Base-by-base conservation (phyloP, 345 rosid species). In the Citrus hindsii region DNA sequence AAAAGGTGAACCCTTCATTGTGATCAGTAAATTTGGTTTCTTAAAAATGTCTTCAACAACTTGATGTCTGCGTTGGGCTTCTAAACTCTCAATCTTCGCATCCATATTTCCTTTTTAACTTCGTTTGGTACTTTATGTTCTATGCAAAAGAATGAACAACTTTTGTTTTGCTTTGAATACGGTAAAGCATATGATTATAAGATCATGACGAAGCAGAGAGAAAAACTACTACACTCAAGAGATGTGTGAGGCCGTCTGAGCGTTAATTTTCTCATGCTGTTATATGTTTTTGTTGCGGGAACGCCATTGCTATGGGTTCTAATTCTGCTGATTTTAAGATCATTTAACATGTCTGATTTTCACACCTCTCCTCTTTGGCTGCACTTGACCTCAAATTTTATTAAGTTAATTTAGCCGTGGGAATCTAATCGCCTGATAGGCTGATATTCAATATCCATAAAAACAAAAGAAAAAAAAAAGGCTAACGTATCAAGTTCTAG, bases 1-100 rank as follows among this genome's bases (percentile, higher is more conserved):
- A 65, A 16, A 64, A 25, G 63, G 32, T 18, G 56, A 51, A 42
- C 67, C 81, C 75, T 77, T 81, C 10, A 81, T 46, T 7, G 69
- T 30, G 63, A 77, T 67, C 35, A 60, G 81, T 28, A 60, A 33
- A 56, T 78, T 61, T 73, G 69, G 12, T 27, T 73, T 61, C 71
- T 62, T 7, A n/a, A 74, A 82, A 1, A 82, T 73, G 53, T 59
- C 37, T 25, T 32, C 63, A 25, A 56, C 53, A 59, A 73, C 56
- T 35, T 37, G 69, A 9, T 42, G 42, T 40, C 46, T 58, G 40
- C 6, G 63, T 42, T 62, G 28, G 35, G 19, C 68, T 74, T 62
- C 77, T 27, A 38, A 35, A 56, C 10, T 42, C 56, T 42, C 60
- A 28, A 35, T 73, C 24, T 60, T 55, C 18, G 33, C 25, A 24